A percentile compares a stretch with the other conserved stretches of the same genome.
These are phyloP conservation scores for Aethionema arabicum DNA, from an alignment of 345 rosid species.

Conservation along the genomic window DNA sequence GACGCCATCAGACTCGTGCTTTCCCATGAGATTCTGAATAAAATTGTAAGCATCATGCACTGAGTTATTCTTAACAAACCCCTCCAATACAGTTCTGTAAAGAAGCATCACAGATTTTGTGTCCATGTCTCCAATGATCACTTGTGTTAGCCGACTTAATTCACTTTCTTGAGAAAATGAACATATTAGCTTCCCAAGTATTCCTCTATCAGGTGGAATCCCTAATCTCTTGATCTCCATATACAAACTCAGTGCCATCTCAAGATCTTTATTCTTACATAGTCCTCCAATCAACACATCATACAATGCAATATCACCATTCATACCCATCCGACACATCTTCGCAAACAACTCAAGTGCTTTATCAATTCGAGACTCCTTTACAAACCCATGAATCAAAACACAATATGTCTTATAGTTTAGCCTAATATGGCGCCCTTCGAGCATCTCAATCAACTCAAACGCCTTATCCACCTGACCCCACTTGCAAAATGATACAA, in stretches of 20 bases:
- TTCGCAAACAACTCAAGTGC: slow-evolving; percentile 62
- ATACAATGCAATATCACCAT: slow-evolving; percentile 54
- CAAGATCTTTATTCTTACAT: slow-evolving; percentile 50
- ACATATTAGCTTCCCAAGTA: slow-evolving; percentile 57
- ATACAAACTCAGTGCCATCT: slow-evolving; percentile 57
- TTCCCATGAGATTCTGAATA: slow-evolving; percentile 46
- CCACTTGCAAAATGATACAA: slow-evolving; percentile 61
- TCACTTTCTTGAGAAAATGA: slow-evolving; percentile 55
- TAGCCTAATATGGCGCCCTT: slow-evolving; percentile 48
- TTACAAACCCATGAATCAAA: slow-evolving; percentile 80
- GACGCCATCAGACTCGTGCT: slow-evolving; percentile 26
- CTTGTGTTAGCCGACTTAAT: slow-evolving; percentile 40
- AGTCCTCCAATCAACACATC: slow-evolving; percentile 74
- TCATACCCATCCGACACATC: slow-evolving; percentile 56
- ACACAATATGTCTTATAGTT: slow-evolving; percentile 65
- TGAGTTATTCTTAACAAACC: slow-evolving; percentile 39
- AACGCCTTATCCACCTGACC: slow-evolving; percentile 73
- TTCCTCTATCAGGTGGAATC: slow-evolving; percentile 51
- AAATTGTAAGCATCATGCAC: slow-evolving; percentile 55
- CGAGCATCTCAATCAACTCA: slow-evolving; percentile 69
- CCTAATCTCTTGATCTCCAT: slow-evolving; percentile 57
- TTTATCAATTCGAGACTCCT: slow-evolving; percentile 56
- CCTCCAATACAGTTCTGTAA: slow-evolving; percentile 47
- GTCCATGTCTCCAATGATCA: slow-evolving; percentile 47
- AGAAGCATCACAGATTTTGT: slow-evolving; percentile 47